Evolutionary conservation across 148 eudicot species (phyloP).

Genomic region (Limonium bicolor): DNA sequence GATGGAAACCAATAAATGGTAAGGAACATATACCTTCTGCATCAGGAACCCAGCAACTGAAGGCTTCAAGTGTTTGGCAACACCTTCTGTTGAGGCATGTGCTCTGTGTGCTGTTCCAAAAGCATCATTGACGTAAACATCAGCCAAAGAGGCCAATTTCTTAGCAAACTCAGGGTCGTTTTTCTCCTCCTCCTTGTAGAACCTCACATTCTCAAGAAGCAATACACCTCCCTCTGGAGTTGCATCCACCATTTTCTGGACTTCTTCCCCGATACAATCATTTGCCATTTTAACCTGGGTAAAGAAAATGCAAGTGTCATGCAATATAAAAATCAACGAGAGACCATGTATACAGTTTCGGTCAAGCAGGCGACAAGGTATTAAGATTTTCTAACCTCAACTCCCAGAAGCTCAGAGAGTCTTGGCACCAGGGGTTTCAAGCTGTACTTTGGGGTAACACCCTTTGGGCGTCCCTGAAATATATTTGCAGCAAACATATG

Average conservation of each 20-base stretch:
- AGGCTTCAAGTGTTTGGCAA: constrained; percentile 1
- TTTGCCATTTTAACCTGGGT: constrained; percentile 1
- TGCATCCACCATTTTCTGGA: not conserved
- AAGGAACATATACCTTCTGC: not conserved
- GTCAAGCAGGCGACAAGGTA: too few relatives aligned
- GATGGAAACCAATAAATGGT: too few relatives aligned
- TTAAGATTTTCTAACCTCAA: not conserved
- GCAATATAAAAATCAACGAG: too few relatives aligned
- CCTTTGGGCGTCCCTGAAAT: not conserved
- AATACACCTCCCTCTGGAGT: not conserved
- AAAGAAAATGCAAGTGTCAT: too few relatives aligned
- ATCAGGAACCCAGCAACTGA: not conserved
- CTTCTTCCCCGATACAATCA: not conserved
- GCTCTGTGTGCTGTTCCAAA: not conserved
- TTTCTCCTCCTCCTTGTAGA: constrained; percentile 1
- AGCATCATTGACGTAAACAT: not conserved
- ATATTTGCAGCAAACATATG: not conserved
- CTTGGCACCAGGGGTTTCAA: not conserved
- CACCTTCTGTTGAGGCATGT: not conserved
- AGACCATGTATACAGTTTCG: too few relatives aligned
- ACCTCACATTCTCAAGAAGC: not conserved
- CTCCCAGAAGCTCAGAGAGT: not conserved
- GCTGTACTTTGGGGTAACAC: not conserved
- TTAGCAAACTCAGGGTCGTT: not conserved
- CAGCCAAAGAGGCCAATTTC: not conserved